Evolutionary conservation across 2,329 filamentous ascomycete species (phyloP), one percentile per base, ranked within the genome.

Genomic region (Aureobasidium sp.): DNA sequence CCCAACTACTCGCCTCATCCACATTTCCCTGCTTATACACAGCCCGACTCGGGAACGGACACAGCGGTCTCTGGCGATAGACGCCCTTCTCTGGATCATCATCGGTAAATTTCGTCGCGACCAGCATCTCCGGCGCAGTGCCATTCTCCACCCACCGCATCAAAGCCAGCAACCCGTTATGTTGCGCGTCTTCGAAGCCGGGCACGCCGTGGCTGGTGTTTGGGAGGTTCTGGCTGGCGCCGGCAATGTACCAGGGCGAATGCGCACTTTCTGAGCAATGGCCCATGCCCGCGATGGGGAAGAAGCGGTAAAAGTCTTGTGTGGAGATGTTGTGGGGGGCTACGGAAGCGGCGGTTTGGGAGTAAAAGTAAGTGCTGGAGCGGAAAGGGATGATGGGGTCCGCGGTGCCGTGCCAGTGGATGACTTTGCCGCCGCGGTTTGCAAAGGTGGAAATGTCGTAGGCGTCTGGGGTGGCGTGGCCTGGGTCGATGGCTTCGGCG

Each of bases 241-340:
- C 54, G 11, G 13, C 54, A 15, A 57, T 47, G 10, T 47, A 57
- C 54, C 54, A 57, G 4, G 53, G 53, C 2, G 53, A 21, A 10
- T 57, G 69, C 23, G 70, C 65, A 1, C 77, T 77, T 1, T 66
- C 64, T 77, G 76, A 62, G 65, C 81, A 84, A 67, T 83, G 81
- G 2, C 69, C 72, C 72, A 81, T 79, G 8, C 81, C 82, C 61
- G 68, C 77, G 68, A 78, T 78, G 25, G 74, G 74, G 71, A 83
- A 83, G 68, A 75, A 77, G 45, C 80, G 75, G 51, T 76, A 75
- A 63, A 75, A 77, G 0, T 71, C 69, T 60, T 77, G 74, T 9
- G 77, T 61, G 0, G 69, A 60, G 3, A 64, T 51, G 0, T 38
- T 65, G 57, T 60, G 66, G 61, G 29, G 66, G 40, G 43, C 65